Conservation (phyloP, 148 eudicot species). For the Diospyros kaki region DNA sequence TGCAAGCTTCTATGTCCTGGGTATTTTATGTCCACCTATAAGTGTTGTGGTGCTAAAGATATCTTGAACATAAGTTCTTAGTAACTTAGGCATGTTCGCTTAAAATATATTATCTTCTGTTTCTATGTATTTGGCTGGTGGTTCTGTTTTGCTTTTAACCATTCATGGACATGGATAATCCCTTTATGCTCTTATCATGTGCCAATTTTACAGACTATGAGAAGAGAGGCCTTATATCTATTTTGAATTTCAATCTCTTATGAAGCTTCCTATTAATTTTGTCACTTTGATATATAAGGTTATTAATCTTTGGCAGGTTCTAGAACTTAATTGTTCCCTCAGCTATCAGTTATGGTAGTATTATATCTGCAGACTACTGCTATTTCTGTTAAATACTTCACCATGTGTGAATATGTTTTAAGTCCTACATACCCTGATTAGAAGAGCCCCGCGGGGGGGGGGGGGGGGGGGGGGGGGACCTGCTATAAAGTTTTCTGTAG, state of each 20-base stretch:
- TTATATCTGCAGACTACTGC: background rate
- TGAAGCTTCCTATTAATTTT: background rate
- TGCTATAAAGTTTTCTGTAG: background rate
- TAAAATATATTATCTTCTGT: too few relatives aligned
- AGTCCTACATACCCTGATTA: background rate
- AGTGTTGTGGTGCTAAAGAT: background rate
- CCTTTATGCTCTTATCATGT: background rate
- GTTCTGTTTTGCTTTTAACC: background rate
- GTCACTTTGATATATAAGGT: constrained; percentile 6
- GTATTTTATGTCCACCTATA: background rate
- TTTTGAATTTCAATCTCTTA: background rate
- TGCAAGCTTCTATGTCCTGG: too few relatives aligned
- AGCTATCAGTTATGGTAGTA: background rate
- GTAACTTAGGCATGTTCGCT: background rate
- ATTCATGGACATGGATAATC: background rate
- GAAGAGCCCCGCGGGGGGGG: background rate
- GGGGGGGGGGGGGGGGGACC: background rate
- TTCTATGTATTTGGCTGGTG: constrained; percentile 1
- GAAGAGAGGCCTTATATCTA: background rate
- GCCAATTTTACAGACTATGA: background rate
- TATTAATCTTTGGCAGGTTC: background rate
- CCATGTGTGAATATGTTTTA: background rate
- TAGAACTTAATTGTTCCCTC: background rate
- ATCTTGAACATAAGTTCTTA: background rate
- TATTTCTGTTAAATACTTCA: background rate